Base-by-base conservation (phyloP, 768 basidiomycete species). In the Porphyrellus cyaneotinctus region DNA sequence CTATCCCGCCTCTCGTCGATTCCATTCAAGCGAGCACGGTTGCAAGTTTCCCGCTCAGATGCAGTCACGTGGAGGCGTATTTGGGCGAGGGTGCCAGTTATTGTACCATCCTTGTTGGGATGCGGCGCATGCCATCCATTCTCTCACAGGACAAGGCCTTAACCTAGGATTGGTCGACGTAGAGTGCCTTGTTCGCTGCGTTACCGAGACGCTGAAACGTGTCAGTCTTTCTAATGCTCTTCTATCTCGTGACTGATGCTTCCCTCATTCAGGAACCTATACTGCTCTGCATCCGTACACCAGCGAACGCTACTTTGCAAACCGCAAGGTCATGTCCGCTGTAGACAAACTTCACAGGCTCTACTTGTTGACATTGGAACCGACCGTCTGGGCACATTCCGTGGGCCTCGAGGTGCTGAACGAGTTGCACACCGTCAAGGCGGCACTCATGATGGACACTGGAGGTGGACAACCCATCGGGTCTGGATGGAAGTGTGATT, bases 121-220 rank as follows among this genome's bases (percentile, higher is more conserved):
- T 70, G 95, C 95, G 1, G 97, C 95, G 17, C 97, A 98, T 64
- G 91, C 91, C 0, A 75, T 31, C 30, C 30, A 31, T 31, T 31
- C 30, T 75, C 98, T n/a, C n/a, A n/a, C n/a, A n/a, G n/a, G n/a
- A n/a, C n/a, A n/a, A n/a, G n/a, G n/a, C n/a, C n/a, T n/a, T 37
- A 98, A 99, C 67, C 74, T 95, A 65, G 97, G 95, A n/a, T 74
- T 99, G 24, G 86, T 76, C 1, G 95, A 98, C 66, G 91, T 86
- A 3, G 79, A 86, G 63, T 78, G 79, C 51, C 79, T 99, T 15
- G 74, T 83, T 1, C 74, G 77, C 43, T 83, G 83, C 58, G 81
- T 97, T 33, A 71, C 82, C 30, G 62, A 72, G 7, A 78, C 85
- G 0, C 57, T 88, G 18, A 58, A 63, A 13, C 68, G 74, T 2